phyloP scores from a whole-genome alignment of 345 rosid genomes.

The Citrus hindsii region DNA sequence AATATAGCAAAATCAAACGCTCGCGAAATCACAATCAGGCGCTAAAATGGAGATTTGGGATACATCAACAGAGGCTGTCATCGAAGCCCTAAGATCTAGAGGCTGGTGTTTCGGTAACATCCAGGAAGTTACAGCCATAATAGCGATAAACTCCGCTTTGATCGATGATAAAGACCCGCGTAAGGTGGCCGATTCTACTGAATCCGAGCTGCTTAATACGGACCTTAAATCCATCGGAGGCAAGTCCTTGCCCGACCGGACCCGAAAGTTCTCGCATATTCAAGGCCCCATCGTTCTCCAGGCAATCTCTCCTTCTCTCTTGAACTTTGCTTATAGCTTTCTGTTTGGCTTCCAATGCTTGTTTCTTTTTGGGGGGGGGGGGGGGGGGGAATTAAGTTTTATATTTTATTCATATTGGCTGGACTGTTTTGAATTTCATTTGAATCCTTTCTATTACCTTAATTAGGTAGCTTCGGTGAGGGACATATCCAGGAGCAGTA shows the following conservation, averaged over 20 bases:
- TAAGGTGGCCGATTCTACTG: slow-evolving; percentile 52
- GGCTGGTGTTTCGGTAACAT: slow-evolving; percentile 72
- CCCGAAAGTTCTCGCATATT: slow-evolving; percentile 50
- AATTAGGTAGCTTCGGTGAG: slow-evolving; percentile 59
- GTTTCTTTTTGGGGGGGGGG: not conserved
- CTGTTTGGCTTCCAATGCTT: not conserved
- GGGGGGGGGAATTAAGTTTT: not conserved
- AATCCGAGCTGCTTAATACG: slow-evolving; percentile 69
- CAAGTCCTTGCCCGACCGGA: slow-evolving; percentile 56
- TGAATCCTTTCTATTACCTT: not conserved
- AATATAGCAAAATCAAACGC: not conserved
- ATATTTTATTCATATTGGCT: not conserved
- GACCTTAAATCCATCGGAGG: slow-evolving; percentile 66
- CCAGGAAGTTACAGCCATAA: slow-evolving; percentile 36
- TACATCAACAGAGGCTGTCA: slow-evolving; percentile 32
- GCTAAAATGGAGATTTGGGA: slow-evolving; percentile 12
- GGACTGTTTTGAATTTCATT: not conserved
- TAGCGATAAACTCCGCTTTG: slow-evolving; percentile 36
- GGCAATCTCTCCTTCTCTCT: slow-evolving; percentile 25
- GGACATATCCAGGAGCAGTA: slow-evolving; percentile 69
- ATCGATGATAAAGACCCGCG: slow-evolving; percentile 38
- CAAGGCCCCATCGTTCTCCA: slow-evolving; percentile 83
- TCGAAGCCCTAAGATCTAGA: slow-evolving; percentile 49
- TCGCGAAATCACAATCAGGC: not conserved
- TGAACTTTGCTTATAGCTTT: not conserved